Conservation (phyloP, 176 grass and related monocot species). For the Tillandsia leiboldiana region DNA sequence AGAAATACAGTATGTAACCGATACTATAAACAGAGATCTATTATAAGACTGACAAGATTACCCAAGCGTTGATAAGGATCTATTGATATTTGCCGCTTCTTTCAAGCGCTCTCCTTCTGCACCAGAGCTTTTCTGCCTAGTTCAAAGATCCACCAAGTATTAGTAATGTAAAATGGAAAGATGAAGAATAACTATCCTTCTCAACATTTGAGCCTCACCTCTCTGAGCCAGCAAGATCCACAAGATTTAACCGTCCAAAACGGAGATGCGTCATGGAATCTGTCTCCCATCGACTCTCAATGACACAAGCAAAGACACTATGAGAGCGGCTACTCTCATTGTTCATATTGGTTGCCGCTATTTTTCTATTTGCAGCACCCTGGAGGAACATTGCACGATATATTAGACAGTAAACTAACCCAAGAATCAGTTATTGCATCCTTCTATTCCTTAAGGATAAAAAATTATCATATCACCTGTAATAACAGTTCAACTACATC, state of each 20-base stretch:
- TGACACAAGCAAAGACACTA: slow-evolving; percentile 86
- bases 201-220: slow-evolving; percentile 43
- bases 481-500: slow-evolving; percentile 68
- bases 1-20: background rate
- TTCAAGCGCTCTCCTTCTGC: slow-evolving; percentile 93
- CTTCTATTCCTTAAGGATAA: background rate
- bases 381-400: slow-evolving; percentile 20
- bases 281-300: slow-evolving; percentile 83
- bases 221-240: slow-evolving; percentile 92
- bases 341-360: slow-evolving; percentile 94
- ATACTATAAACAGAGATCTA: background rate
- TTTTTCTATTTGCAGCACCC: slow-evolving; percentile 81
- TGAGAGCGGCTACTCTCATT: slow-evolving; percentile 87
- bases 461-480: slow-evolving; percentile 42
- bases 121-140: slow-evolving; percentile 95
- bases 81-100: slow-evolving; percentile 95
- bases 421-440: background rate
- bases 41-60: slow-evolving; percentile 23
- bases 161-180: background rate
- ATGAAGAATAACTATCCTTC: background rate
- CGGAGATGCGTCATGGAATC: slow-evolving; percentile 71
- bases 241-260: slow-evolving; percentile 82
- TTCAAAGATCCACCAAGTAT: background rate
- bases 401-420: background rate
- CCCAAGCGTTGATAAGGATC: slow-evolving; percentile 93